phyloP scores from a whole-genome alignment of 2,329 filamentous ascomycete genomes.

The Talaromyces sp. region DNA sequence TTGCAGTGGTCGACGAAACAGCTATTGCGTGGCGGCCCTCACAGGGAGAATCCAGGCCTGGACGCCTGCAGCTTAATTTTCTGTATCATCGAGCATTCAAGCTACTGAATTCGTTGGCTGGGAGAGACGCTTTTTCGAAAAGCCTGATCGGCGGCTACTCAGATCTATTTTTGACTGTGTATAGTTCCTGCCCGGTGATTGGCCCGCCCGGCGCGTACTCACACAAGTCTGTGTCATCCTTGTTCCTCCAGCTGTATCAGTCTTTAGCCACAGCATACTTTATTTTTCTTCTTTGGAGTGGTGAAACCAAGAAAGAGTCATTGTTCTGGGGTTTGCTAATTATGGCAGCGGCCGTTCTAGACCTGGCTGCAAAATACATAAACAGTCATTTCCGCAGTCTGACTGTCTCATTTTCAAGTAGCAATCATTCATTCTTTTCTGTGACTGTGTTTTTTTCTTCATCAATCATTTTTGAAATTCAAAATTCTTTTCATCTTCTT shows the following conservation, averaged over 20 bases:
- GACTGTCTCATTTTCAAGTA: neutral
- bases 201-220: conserved; percentile 9
- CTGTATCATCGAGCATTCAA: neutral
- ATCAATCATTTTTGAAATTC: neutral
- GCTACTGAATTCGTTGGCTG: neutral
- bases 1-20: neutral
- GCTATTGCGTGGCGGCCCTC: neutral
- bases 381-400: neutral
- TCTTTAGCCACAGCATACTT: neutral
- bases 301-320: neutral
- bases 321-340: neutral
- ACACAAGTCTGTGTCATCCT: conserved; percentile 3
- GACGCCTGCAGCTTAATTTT: neutral
- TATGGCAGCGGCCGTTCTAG: conserved; percentile 4
- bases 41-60: neutral
- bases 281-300: neutral
- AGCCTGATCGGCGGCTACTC: neutral
- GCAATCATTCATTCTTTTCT: conserved; percentile 1
- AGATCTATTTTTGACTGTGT: conserved; percentile 7
- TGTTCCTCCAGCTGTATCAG: neutral
- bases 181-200: conserved; percentile 10
- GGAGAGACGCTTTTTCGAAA: neutral
- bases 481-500: neutral
- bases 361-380: conserved; percentile 2
- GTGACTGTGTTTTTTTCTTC: neutral